A percentile compares a stretch with the other conserved stretches of the same genome.
Conservation (phyloP, 2,329 filamentous ascomycete species). For the Acrocalymma vagum region DNA sequence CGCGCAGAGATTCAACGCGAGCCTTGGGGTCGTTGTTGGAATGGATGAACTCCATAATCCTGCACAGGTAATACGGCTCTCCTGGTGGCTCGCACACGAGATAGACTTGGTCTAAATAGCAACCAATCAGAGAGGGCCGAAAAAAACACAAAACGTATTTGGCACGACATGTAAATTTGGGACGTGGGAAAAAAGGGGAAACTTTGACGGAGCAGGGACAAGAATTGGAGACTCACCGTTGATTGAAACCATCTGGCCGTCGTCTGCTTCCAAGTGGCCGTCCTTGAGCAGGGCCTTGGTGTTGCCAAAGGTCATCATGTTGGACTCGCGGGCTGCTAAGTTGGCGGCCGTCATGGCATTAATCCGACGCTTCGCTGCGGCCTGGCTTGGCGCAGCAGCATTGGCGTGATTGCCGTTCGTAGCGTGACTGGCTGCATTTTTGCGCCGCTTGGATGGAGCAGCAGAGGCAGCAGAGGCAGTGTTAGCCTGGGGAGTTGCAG, state of each 20-base stretch:
- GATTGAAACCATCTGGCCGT: conserved; percentile 81
- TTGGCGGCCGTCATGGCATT: conserved; percentile 50
- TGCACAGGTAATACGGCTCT: conserved; percentile 95
- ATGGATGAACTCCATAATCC: conserved; percentile 98
- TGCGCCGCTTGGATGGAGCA: conserved; percentile 76
- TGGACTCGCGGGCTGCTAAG: conserved; percentile 70
- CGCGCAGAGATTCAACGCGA: conserved; percentile 84
- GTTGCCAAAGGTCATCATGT: conserved; percentile 88
- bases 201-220: too few species aligned
- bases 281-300: conserved; percentile 74
- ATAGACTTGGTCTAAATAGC: conserved; percentile 85
- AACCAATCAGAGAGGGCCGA: conserved; percentile 45
- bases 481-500: conserved; percentile 50
- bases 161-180: conserved; percentile 33
- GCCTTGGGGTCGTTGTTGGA: conserved; percentile 71
- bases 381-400: conserved; percentile 51
- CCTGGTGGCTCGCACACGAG: conserved; percentile 96
- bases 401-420: conserved; percentile 45
- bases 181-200: conserved; percentile 11
- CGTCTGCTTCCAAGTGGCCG: conserved; percentile 84
- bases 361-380: conserved; percentile 38
- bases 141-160: conserved; percentile 36
- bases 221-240: conserved; percentile 72
- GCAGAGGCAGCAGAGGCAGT: conserved; percentile 29
- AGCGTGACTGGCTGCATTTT: conserved; percentile 65